Percentiles rank a stretch among this genome's conserved stretches.
phyloP scores from a whole-genome alignment of 139 green algal genomes.

The Parachlorella kessleri region DNA sequence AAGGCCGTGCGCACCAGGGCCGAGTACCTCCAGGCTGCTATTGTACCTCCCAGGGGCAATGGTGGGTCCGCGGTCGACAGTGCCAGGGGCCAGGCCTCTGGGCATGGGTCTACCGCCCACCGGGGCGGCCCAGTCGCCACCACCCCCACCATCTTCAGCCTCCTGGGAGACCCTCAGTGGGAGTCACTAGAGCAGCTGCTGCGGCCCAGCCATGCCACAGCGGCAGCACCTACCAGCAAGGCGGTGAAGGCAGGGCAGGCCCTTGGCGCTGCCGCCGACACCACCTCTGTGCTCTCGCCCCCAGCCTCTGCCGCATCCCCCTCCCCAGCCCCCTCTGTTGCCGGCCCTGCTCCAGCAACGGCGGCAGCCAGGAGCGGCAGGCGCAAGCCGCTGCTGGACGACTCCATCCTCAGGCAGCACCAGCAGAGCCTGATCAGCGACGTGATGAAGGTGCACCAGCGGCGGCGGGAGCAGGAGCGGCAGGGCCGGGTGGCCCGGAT shows the following conservation, averaged over 20 bases:
- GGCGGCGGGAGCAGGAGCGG: background rate
- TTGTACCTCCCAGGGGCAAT: too few relatives aligned
- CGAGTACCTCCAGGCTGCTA: too few relatives aligned
- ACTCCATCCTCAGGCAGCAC: slow-evolving; percentile 15
- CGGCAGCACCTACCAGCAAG: background rate
- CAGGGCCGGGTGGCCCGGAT: background rate
- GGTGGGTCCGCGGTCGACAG: too few relatives aligned
- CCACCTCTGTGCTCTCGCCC: too few relatives aligned
- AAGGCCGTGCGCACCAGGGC: background rate
- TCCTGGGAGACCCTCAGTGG: too few relatives aligned
- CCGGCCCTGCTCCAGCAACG: too few relatives aligned
- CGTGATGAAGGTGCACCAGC: background rate
- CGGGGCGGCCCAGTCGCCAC: too few relatives aligned
- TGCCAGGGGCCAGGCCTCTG: too few relatives aligned
- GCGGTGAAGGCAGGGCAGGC: background rate
- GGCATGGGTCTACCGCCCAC: too few relatives aligned
- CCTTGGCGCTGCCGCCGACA: background rate
- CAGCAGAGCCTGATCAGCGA: slow-evolving; percentile 15
- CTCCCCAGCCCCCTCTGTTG: background rate
- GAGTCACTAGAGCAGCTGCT: background rate
- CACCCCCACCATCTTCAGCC: too few relatives aligned
- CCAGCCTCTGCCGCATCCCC: background rate
- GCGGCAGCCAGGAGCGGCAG: too few relatives aligned
- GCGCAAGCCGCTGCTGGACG: slow-evolving; percentile 2
- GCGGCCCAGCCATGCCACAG: background rate